phyloP scores from a whole-genome alignment of 129 eudicot genomes.

The Flaveria robusta region DNA sequence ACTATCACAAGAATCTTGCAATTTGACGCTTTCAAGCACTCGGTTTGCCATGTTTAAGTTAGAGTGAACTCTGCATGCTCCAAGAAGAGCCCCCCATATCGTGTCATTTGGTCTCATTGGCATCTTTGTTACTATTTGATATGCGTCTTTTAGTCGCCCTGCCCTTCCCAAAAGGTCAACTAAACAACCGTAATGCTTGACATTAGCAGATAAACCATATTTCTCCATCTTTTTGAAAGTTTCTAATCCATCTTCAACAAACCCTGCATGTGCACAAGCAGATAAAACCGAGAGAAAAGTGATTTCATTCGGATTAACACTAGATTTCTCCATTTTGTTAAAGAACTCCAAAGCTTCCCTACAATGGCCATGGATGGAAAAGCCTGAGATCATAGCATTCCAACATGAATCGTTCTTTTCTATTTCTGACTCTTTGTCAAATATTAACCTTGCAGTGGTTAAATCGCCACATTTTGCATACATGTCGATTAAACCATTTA shows the following conservation, averaged over 20 bases:
- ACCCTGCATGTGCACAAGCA: conserved; percentile 76
- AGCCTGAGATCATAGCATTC: conserved; percentile 70
- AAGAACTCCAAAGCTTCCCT: conserved; percentile 58
- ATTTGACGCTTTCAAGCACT: conserved; percentile 42
- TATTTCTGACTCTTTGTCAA: conserved; percentile 40
- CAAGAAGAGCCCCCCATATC: conserved; percentile 74
- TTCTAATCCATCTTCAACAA: conserved; percentile 59
- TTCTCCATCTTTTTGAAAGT: conserved; percentile 54
- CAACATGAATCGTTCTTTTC: conserved; percentile 53
- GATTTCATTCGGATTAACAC: conserved; percentile 46
- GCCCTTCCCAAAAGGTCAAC: conserved; percentile 75
- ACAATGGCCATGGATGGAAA: conserved; percentile 63
- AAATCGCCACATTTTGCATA: conserved; percentile 81
- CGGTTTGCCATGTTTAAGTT: conserved; percentile 45
- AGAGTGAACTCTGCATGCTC: conserved; percentile 64
- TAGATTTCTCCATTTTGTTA: conserved; percentile 51
- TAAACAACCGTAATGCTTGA: conserved; percentile 71
- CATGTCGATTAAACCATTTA: conserved; percentile 75
- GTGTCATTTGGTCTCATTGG: conserved; percentile 62
- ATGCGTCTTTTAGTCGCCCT: conserved; percentile 63
- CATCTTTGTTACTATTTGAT: conserved; percentile 57
- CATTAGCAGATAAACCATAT: conserved; percentile 46
- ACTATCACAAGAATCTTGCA: conserved; percentile 30
- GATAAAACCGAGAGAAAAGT: conserved; percentile 67
- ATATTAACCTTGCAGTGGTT: conserved; percentile 51